Conservation (phyloP, 345 rosid genomes). For the Eucalyptus viminalis region DNA sequence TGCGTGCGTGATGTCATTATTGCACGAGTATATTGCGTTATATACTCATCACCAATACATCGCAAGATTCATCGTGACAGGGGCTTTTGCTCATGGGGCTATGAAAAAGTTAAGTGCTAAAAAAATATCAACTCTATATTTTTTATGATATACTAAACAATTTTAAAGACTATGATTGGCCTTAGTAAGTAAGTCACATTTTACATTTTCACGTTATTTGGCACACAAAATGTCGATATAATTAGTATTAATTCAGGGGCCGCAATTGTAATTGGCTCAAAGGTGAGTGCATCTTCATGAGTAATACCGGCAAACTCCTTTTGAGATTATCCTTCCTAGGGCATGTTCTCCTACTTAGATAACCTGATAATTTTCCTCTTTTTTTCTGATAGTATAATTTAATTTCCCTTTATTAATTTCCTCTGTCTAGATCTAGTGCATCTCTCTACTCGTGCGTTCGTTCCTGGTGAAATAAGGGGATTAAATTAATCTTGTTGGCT, state of each 20-base stretch:
- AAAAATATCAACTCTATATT: no score
- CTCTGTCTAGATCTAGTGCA: background rate
- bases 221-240: background rate
- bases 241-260: no score
- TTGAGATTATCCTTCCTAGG: background rate
- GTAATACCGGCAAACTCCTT: background rate
- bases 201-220: background rate
- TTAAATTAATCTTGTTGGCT: background rate
- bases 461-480: background rate
- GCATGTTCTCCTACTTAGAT: background rate
- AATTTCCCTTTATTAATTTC: background rate
- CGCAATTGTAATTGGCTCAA: background rate
- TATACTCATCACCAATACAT: no score
- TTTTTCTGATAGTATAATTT: background rate
- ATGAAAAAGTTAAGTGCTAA: no score
- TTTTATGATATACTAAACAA: background rate
- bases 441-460: background rate
- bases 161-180: no score
- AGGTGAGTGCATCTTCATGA: no score
- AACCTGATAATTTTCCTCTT: background rate
- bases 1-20: rapidly evolving
- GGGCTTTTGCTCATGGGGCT: no score
- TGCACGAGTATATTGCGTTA: no score
- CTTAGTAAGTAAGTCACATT: no score
- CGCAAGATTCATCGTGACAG: no score